Conservation (phyloP, 208 protist species). For the Phytomonas sp. region DNA sequence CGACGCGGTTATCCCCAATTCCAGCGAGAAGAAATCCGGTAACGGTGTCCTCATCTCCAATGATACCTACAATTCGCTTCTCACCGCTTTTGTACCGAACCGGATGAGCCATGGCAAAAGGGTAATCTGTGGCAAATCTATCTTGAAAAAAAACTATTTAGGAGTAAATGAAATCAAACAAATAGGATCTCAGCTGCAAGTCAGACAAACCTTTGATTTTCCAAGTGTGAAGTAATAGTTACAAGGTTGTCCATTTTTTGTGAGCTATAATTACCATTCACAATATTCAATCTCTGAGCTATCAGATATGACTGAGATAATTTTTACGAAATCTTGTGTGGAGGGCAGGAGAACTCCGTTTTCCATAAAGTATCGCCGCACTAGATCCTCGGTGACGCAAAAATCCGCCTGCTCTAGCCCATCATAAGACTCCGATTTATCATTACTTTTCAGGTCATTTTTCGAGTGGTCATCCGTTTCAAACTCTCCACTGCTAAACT, state of each 20-base stretch:
- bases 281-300: not conserved
- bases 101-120: constrained; percentile 16
- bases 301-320: not conserved
- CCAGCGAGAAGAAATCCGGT: constrained; percentile 96
- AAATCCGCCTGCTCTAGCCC: not conserved
- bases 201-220: not conserved
- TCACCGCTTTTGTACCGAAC: constrained; percentile 70
- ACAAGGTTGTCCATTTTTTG: not conserved
- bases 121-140: not conserved
- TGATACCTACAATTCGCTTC: constrained; percentile 76
- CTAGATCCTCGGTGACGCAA: not conserved
- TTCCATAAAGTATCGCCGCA: not conserved
- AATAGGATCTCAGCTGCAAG: not conserved
- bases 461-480: not conserved
- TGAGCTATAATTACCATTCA: not conserved
- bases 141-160: not conserved
- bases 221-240: not conserved
- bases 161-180: not conserved
- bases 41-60: constrained; percentile 95
- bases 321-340: not conserved
- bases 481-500: not conserved
- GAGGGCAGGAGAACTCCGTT: not conserved
- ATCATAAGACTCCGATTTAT: not conserved
- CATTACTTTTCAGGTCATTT: not conserved
- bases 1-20: constrained; percentile 83